Conservation (phyloP, 2,329 filamentous ascomycete genomes). For the Nemania bipapillata region DNA sequence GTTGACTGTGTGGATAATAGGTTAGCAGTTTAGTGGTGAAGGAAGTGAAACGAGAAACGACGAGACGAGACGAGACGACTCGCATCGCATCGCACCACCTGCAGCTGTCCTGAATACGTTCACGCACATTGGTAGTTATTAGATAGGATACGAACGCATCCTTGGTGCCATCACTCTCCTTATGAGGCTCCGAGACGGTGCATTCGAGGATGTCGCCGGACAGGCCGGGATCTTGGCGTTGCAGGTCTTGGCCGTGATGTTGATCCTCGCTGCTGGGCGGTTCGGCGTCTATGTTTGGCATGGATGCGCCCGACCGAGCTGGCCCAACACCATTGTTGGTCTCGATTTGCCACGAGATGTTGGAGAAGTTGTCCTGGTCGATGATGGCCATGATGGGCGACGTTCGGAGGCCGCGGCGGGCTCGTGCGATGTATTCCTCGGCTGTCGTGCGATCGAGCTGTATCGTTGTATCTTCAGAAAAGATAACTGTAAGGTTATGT, state of each 20-base stretch:
- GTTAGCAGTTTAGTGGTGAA: conserved; percentile 28
- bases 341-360: conserved; percentile 79
- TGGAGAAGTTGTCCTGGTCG: conserved; percentile 78
- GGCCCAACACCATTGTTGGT: conserved; percentile 57
- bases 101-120: not conserved
- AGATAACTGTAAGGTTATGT: conserved; percentile 24
- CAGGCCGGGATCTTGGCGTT: conserved; percentile 64
- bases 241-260: conserved; percentile 61
- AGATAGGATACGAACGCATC: conserved; percentile 96
- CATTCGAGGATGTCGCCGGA: conserved; percentile 84
- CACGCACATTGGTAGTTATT: conserved; percentile 82
- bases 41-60: conserved; percentile 3
- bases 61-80: not conserved
- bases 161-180: conserved; percentile 96
- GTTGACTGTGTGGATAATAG: conserved; percentile 72
- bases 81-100: not conserved
- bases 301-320: conserved; percentile 42
- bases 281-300: conserved; percentile 47
- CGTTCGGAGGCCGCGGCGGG: conserved; percentile 18
- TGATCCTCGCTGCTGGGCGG: conserved; percentile 47
- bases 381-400: conserved; percentile 58
- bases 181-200: conserved; percentile 82
- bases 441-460: conserved; percentile 10
- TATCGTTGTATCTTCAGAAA: conserved; percentile 4
- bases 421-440: not conserved